Base-by-base conservation (phyloP, 768 basidiomycete species). In the Pleurotus giganteus region DNA sequence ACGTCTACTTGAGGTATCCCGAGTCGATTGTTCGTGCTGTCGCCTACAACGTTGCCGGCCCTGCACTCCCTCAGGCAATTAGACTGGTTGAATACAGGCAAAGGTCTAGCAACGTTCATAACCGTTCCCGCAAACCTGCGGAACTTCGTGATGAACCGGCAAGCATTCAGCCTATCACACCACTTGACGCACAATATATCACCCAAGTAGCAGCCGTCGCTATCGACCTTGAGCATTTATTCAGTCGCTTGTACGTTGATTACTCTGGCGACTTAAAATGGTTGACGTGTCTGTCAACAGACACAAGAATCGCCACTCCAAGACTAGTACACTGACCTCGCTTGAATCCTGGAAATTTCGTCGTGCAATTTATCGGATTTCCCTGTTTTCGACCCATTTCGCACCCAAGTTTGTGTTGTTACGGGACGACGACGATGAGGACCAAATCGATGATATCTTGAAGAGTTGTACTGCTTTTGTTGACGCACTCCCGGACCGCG, bases 31-130 rank as follows among this genome's bases (percentile, higher is more conserved):
- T 62, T 3, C 60, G 62, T 6, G 60, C 61, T 4, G 63, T 69
- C 17, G 62, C 66, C 3, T 66, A 61, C 39, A 68, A 66, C 32
- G 41, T 63, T 5, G 60, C 63, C 4, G 67, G 68, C 1, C 59
- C 63, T 8, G 61, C 60, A 4, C 54, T 68, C 34, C 65, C 68
- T 34, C 60, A 65, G 42, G 65, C 66, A 1, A 34, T 69, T 29
- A 54, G 59, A 0, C 34, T 67, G 4, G 26, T 60, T n/a, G 53
- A 61, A 13, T 60, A 55, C 43, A 42, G 47, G 42, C 13, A 2
- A 13, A 37, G 15, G 44, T n/a, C 50, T 8, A 27, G 29, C 19
- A 31, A 51, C 29, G 9, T 23, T 15, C 31, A 46, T 3, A 46
- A 39, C 37, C 42, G n/a, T n/a, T n/a, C n/a, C n/a, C n/a, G 45